phyloP scores from a whole-genome alignment of 352 stramenopile genomes.

The Plasmopara viticola region DNA sequence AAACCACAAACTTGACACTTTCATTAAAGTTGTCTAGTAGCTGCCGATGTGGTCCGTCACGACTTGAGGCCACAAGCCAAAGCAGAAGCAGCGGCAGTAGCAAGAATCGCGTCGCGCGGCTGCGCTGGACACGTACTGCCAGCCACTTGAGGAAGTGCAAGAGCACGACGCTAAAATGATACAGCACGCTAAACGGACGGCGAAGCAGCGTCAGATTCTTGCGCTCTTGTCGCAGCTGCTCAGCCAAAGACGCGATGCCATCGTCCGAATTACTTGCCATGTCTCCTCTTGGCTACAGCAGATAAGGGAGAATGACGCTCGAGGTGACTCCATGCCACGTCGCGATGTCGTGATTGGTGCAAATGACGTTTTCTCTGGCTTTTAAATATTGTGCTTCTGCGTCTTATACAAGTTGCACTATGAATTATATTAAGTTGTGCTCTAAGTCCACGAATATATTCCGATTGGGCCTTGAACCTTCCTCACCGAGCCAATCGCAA shows the following conservation, averaged over 20 bases:
- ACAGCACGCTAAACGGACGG: slow-evolving; percentile 61
- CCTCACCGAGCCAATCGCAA: too few relatives aligned
- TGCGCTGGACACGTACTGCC: slow-evolving; percentile 47
- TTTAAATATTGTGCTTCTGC: slow-evolving; percentile 1
- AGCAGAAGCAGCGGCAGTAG: slow-evolving; percentile 60
- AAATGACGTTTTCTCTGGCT: slow-evolving; percentile 2
- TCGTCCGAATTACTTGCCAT: slow-evolving; percentile 12
- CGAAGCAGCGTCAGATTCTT: slow-evolving; percentile 83
- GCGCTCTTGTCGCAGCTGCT: slow-evolving; percentile 62
- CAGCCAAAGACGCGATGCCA: slow-evolving; percentile 24
- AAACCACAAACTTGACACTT: slow-evolving; percentile 85
- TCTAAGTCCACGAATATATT: too few relatives aligned
- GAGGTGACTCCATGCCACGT: background rate
- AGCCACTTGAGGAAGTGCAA: slow-evolving; percentile 72
- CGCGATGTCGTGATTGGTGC: slow-evolving; percentile 11
- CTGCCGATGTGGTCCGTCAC: slow-evolving; percentile 61
- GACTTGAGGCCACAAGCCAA: slow-evolving; percentile 61
- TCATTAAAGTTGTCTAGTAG: slow-evolving; percentile 82
- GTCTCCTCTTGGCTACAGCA: slow-evolving; percentile 5
- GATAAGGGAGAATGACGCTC: slow-evolving; percentile 16
- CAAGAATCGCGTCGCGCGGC: slow-evolving; percentile 73
- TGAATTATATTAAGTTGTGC: too few relatives aligned
- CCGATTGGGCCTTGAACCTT: too few relatives aligned
- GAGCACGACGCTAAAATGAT: slow-evolving; percentile 79
- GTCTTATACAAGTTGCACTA: too few relatives aligned